These are phyloP conservation scores for Ploettnerulaceae sp. DNA, from an alignment of 2,329 filamentous ascomycete genomes.

Conservation along the genomic window DNA sequence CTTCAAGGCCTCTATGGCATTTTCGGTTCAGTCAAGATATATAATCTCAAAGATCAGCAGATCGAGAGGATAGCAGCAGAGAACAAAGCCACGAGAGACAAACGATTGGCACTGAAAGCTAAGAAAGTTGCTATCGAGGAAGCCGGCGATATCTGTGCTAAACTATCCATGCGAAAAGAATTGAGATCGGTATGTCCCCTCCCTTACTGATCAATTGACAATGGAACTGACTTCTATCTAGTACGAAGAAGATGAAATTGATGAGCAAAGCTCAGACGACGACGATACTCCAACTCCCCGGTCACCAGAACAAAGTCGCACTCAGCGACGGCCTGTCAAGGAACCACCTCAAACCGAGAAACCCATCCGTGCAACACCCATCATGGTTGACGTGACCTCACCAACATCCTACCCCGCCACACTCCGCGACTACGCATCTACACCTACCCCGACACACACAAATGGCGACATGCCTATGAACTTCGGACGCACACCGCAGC, in stretches of 20 bases:
- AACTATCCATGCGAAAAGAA: slow-evolving; percentile 14
- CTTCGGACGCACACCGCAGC: background rate
- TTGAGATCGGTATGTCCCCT: too few relatives aligned
- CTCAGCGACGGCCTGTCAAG: background rate
- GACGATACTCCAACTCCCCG: slow-evolving; percentile 1
- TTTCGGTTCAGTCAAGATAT: slow-evolving; percentile 14
- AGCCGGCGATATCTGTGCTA: slow-evolving; percentile 14
- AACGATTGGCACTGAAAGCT: slow-evolving; percentile 5
- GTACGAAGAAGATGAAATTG: background rate
- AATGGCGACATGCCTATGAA: too few relatives aligned
- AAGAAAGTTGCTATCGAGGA: slow-evolving; percentile 15
- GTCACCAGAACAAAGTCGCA: background rate
- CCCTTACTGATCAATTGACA: too few relatives aligned
- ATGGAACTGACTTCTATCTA: too few relatives aligned
- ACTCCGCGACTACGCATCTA: background rate
- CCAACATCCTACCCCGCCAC: slow-evolving; percentile 1
- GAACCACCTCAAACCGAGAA: background rate
- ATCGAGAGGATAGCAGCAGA: slow-evolving; percentile 14
- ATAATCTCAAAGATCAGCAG: slow-evolving; percentile 13
- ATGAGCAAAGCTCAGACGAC: background rate
- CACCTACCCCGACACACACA: background rate
- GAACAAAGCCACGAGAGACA: slow-evolving; percentile 13
- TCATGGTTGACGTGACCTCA: background rate
- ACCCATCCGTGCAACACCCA: background rate
- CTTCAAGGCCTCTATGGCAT: slow-evolving; percentile 9